Evolutionary conservation across 768 basidiomycete species (phyloP).

Genomic region (Pleurotus giganteus): DNA sequence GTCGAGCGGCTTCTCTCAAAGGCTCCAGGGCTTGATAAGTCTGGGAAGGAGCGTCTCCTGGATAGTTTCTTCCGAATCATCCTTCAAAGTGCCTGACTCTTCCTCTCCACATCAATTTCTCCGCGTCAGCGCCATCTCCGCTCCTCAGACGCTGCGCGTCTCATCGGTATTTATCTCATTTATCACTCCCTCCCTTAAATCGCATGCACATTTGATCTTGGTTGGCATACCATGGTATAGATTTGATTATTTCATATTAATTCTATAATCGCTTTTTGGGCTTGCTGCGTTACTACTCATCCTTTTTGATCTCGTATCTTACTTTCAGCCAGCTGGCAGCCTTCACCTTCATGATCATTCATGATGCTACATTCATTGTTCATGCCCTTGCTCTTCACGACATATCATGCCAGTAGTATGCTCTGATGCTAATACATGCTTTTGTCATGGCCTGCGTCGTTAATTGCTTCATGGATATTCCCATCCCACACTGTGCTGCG

Average conservation of each 20-base stretch:
- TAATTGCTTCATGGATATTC: not conserved
- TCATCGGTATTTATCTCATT: not conserved
- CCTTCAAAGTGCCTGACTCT: constrained; percentile 40
- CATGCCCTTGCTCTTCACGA: not conserved
- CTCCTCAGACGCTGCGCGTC: not conserved
- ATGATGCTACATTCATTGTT: not conserved
- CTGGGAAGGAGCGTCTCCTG: constrained; percentile 51
- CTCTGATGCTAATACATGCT: constrained; percentile 5
- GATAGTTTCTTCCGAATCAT: constrained; percentile 63
- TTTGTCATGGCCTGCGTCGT: constrained; percentile 1
- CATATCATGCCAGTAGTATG: not conserved
- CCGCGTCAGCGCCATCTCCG: not conserved
- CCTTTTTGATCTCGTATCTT: not conserved
- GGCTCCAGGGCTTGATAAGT: constrained; percentile 42
- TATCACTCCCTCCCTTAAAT: not conserved
- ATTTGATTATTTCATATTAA: constrained; percentile 6
- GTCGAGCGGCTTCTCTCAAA: constrained; percentile 59
- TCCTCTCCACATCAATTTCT: not conserved
- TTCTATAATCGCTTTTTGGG: constrained; percentile 2
- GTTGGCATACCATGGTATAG: constrained; percentile 5
- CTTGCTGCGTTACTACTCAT: constrained; percentile 1
- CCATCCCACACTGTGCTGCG: not conserved
- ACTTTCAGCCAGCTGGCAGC: constrained; percentile 3
- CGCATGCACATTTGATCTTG: not conserved
- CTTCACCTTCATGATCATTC: constrained; percentile 5